Evolutionary conservation across 495 filamentous ascomycete genomes (phyloP), one percentile per base, ranked within the genome.

Genomic region (Schizothecium vesticola): DNA sequence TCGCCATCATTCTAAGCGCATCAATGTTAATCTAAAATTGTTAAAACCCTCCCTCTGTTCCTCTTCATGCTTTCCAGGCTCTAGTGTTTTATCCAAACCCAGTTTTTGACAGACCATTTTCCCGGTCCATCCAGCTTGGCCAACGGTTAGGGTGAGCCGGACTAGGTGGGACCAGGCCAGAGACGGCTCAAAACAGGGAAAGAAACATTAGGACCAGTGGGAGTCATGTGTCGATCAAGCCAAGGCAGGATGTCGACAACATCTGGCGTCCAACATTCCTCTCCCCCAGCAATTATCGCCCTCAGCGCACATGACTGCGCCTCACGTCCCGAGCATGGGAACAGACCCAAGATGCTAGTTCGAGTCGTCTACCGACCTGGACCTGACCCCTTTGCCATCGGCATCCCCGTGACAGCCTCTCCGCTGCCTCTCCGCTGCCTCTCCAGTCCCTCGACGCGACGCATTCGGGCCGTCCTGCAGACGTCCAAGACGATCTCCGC

Each of bases 1-100:
- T 31, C 23, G 63, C n/a, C 23, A 56, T 57, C 23, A 56, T 57
- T 65, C 51, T 58, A 33, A 29, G 63, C 55, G 56, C 55, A 55
- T 28, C 63, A 65, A 23, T 57, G 63, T 36, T 65, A 22, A 65
- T 65, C 22, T n/a, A 36, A 64, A 55, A 36, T 22, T n/a, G 19
- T 61, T 61, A 31, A 61, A 51, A 51, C 43, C 43, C 43, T 9
- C 6, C 16, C 16, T 8, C 43, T n/a, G 5, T 12, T 61, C 11
- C 61, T 36, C 13, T 29, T 29, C 0, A 43, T 56, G 36, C 43
- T 64, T 64, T 64, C 61, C n/a, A 11, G 33, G 33, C 19, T 25
- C 21, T 29, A 12, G 24, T 55, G 26, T 24, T 65, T 56, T 57
- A 51, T 51, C 7, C 19, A 51, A 12, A 51, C 19, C 43, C 43